Evolutionary conservation across 2,329 filamentous ascomycete genomes (phyloP).

Genomic region (Aspergillus persii): DNA sequence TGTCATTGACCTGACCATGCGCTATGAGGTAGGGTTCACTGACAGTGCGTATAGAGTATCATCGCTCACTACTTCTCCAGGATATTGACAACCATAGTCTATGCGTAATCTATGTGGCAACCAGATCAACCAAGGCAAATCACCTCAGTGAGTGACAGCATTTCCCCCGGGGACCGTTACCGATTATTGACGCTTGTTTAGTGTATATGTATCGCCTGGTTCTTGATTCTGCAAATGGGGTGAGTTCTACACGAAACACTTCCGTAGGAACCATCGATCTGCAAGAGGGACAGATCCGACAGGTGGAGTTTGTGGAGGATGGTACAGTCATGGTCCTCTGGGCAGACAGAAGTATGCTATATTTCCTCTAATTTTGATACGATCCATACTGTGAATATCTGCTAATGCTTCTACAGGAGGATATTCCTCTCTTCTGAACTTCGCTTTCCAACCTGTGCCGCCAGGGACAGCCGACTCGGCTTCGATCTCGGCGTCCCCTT

Average conservation of each 20-base stretch:
- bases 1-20: conserved; percentile 59
- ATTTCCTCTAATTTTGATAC: background rate
- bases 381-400: background rate
- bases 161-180: background rate
- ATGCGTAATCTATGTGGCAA: conserved; percentile 35
- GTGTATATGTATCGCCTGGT: conserved; percentile 58
- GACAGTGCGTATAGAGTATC: background rate
- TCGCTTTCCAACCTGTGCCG: conserved; percentile 28
- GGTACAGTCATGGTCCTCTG: conserved; percentile 60
- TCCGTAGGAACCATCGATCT: conserved; percentile 33
- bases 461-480: background rate
- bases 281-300: conserved; percentile 43
- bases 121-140: conserved; percentile 33
- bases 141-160: conserved; percentile 27
- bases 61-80: conserved; percentile 17
- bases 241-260: conserved; percentile 48
- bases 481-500: conserved; percentile 9
- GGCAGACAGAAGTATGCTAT: conserved; percentile 31
- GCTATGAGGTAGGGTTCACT: conserved; percentile 41
- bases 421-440: conserved; percentile 33
- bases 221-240: conserved; percentile 57
- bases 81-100: conserved; percentile 21
- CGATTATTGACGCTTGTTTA: conserved; percentile 27
- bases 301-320: conserved; percentile 68
- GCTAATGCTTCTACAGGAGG: conserved; percentile 19